Evolutionary conservation across 169 alveolate species (phyloP), one percentile per base, ranked within the genome.

Genomic region (Eimeria zaria): DNA sequence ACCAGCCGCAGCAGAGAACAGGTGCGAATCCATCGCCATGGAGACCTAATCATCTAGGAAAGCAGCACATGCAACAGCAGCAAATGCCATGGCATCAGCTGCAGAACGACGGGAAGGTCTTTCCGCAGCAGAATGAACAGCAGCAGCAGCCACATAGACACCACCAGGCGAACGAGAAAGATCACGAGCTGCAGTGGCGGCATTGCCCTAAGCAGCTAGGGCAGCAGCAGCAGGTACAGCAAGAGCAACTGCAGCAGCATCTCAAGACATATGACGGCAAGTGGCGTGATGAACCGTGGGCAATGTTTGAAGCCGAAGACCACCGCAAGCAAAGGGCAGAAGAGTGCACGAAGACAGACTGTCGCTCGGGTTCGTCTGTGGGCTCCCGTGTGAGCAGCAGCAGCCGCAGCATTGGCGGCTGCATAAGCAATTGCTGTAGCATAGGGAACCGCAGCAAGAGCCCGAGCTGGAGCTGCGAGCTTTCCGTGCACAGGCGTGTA

Each of bases 121-220:
- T 6, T 48, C 55, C 9, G 55, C 4, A 48, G 55, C 55, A 48
- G 9, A 48, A 48, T 9, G 55, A 48, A 48, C 83, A 73, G 36
- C 44, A 74, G 85, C 85, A 74, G 62, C 85, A 74, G 58, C 85
- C 39, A 60, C 85, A 73, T 7, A 20, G 53, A 48, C 84, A 73
- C 51, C 84, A 73, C 84, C 51, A 20, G 14, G 27, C 20, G 36
- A 46, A 30, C 6, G 58, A 51, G 58, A 51, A 12, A 51, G 12
- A 18, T 7, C 76, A 27, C 16, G 44, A 74, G 55, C 60, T 11
- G 33, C 85, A 36, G 85, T 30, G 22, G 85, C 55, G 22, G 85
- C 55, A 74, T n/a, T n/a, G n/a, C 16, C 85, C 12, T 4, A 48
- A 73, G 55, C 85, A 74, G 85, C 85, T 7, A 44, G 41, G 3